Percentiles rank a stretch among this genome's conserved stretches.
Conservation (phyloP, 2,329 filamentous ascomycete species). For the Triangularia verruculosa region DNA sequence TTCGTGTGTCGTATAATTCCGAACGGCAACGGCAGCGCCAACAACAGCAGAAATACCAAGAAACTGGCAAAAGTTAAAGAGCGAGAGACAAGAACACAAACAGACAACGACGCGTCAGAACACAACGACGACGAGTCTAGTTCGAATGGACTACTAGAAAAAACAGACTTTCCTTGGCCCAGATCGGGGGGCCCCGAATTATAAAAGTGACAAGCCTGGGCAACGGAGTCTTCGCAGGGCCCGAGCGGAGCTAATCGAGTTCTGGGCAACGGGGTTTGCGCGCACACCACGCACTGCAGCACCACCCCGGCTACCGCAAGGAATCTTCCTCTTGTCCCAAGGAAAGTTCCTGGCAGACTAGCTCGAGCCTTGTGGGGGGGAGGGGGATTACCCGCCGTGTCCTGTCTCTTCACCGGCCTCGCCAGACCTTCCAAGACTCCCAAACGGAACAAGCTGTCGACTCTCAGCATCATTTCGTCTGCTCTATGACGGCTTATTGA, state of each 20-base stretch:
- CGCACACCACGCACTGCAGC: conserved; percentile 3
- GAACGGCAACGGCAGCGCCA: background rate
- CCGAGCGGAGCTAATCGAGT: conserved; percentile 20
- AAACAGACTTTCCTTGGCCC: conserved; percentile 1
- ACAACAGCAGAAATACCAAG: background rate
- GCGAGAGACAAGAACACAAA: conserved; percentile 10
- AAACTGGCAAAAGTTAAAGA: conserved; percentile 4
- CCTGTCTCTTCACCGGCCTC: background rate
- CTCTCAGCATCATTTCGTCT: too few species aligned
- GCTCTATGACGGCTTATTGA: background rate
- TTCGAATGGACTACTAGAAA: conserved; percentile 3
- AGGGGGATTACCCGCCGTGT: background rate
- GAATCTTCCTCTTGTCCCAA: background rate
- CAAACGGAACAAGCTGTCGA: background rate
- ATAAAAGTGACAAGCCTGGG: conserved; percentile 14
- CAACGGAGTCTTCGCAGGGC: conserved; percentile 23
- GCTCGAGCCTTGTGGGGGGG: background rate
- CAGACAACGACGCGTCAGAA: conserved; percentile 5
- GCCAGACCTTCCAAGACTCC: background rate
- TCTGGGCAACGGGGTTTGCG: conserved; percentile 10
- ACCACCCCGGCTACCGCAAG: background rate
- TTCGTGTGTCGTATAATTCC: background rate
- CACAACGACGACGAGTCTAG: conserved; percentile 1
- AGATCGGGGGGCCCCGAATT: conserved; percentile 4
- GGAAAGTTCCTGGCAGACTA: conserved; percentile 14